Conservation (phyloP, 2,329 filamentous ascomycete genomes). For the Diaporthe caulivora region DNA sequence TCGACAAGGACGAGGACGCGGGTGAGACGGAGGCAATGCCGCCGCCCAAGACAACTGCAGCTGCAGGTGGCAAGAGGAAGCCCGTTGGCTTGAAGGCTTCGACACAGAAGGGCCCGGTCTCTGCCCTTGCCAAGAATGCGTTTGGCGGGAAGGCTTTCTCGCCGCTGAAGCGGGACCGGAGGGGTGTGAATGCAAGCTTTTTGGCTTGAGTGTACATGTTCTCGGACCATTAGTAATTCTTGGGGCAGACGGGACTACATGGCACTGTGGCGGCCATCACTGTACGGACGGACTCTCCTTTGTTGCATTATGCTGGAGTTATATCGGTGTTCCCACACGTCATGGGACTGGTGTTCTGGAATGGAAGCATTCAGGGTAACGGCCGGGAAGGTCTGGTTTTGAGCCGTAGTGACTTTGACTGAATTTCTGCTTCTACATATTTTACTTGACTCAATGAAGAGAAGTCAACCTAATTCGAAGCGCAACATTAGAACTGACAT, state of each 20-base stretch:
- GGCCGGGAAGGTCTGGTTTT: background rate
- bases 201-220: slow-evolving; percentile 53
- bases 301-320: slow-evolving; percentile 33
- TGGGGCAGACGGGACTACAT: too few relatives aligned
- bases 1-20: slow-evolving; percentile 75
- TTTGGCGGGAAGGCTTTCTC: slow-evolving; percentile 73
- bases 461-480: slow-evolving; percentile 3
- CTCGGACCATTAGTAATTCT: background rate
- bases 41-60: slow-evolving; percentile 25
- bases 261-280: slow-evolving; percentile 1
- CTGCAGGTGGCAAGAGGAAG: slow-evolving; percentile 42
- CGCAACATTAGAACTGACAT: background rate
- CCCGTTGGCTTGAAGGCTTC: slow-evolving; percentile 41
- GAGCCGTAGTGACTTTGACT: background rate
- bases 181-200: slow-evolving; percentile 73
- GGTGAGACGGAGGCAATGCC: slow-evolving; percentile 55
- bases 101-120: slow-evolving; percentile 35
- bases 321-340: slow-evolving; percentile 1
- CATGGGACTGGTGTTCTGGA: slow-evolving; percentile 27
- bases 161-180: slow-evolving; percentile 78
- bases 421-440: background rate
- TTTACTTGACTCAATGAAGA: slow-evolving; percentile 5
- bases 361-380: slow-evolving; percentile 7
- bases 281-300: slow-evolving; percentile 22
- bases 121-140: slow-evolving; percentile 54